These are phyloP conservation scores for Candolleomyces aberdarensis DNA, from an alignment of 768 basidiomycete genomes.

Conservation along the genomic window DNA sequence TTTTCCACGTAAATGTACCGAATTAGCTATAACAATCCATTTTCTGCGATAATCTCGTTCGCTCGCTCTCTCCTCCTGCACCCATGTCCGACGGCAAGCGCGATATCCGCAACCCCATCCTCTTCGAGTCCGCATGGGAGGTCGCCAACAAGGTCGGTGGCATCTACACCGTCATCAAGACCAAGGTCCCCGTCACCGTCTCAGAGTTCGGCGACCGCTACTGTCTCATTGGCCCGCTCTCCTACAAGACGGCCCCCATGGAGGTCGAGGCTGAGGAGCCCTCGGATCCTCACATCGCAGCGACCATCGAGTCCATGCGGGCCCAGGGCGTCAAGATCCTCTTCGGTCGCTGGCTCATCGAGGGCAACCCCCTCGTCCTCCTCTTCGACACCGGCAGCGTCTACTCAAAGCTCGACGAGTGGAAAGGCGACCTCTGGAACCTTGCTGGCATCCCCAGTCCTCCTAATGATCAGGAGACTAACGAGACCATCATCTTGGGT, in stretches of 20 bases:
- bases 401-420: slow-evolving; percentile 89
- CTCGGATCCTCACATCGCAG: slow-evolving; percentile 71
- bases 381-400: slow-evolving; percentile 93
- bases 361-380: slow-evolving; percentile 91
- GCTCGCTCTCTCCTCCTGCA: slow-evolving; percentile 10
- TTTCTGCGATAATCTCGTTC: slow-evolving; percentile 11
- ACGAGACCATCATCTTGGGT: slow-evolving; percentile 96
- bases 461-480: slow-evolving; percentile 95
- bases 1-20: slow-evolving; percentile 20
- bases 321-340: slow-evolving; percentile 89
- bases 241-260: slow-evolving; percentile 98
- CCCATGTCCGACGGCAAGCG: slow-evolving; percentile 46
- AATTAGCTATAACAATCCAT: slow-evolving; percentile 4
- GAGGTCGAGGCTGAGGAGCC: slow-evolving; percentile 96
- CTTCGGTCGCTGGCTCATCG: slow-evolving; percentile 98
- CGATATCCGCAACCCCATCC: slow-evolving; percentile 74
- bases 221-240: slow-evolving; percentile 95
- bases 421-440: slow-evolving; percentile 99
- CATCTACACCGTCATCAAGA: slow-evolving; percentile 99
- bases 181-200: slow-evolving; percentile 97
- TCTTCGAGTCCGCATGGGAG: slow-evolving; percentile 98
- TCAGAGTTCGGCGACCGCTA: slow-evolving; percentile 94
- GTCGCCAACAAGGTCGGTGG: slow-evolving; percentile 99
- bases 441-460: slow-evolving; percentile 96
- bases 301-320: slow-evolving; percentile 78